These are phyloP conservation scores for Colletotrichum incanum DNA, from an alignment of 2,329 filamentous ascomycete genomes.

Conservation along the genomic window DNA sequence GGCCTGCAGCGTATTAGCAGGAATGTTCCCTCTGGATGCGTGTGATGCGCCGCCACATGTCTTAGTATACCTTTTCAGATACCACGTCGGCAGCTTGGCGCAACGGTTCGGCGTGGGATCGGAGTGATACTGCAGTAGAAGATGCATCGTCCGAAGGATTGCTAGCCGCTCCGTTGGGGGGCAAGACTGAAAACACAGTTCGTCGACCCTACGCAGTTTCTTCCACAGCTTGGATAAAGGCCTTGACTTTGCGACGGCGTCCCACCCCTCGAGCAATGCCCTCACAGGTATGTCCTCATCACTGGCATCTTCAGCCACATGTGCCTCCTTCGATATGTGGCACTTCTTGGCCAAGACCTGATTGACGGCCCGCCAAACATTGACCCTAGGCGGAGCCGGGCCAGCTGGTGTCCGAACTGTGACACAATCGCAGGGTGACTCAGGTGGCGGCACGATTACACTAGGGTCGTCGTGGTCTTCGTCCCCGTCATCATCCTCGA, in stretches of 20 bases:
- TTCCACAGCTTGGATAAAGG: constrained; percentile 49
- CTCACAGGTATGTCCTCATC: constrained; percentile 48
- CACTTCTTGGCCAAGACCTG: constrained; percentile 38
- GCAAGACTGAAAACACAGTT: constrained; percentile 46
- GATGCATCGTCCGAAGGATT: constrained; percentile 47
- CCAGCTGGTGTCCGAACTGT: constrained; percentile 6
- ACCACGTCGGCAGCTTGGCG: constrained; percentile 48
- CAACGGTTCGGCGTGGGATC: constrained; percentile 46
- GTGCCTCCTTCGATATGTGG: constrained; percentile 36
- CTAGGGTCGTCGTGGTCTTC: constrained; percentile 13
- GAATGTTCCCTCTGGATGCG: background rate
- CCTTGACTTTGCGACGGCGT: constrained; percentile 47
- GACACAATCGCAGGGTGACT: constrained; percentile 29
- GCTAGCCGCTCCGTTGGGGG: constrained; percentile 47
- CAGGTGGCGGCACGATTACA: constrained; percentile 28
- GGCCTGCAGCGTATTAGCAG: constrained; percentile 45
- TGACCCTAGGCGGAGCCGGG: constrained; percentile 20
- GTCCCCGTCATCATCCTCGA: background rate
- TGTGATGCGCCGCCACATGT: background rate
- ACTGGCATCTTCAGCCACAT: constrained; percentile 45
- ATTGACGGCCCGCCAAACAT: constrained; percentile 50
- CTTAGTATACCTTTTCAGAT: constrained; percentile 46
- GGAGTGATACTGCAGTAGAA: constrained; percentile 48
- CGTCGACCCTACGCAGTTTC: constrained; percentile 48
- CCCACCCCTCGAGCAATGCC: constrained; percentile 49